Percentiles rank a stretch among this genome's conserved stretches.
phyloP scores from a whole-genome alignment of 345 rosid species.

The Bruguiera gymnorhiza region DNA sequence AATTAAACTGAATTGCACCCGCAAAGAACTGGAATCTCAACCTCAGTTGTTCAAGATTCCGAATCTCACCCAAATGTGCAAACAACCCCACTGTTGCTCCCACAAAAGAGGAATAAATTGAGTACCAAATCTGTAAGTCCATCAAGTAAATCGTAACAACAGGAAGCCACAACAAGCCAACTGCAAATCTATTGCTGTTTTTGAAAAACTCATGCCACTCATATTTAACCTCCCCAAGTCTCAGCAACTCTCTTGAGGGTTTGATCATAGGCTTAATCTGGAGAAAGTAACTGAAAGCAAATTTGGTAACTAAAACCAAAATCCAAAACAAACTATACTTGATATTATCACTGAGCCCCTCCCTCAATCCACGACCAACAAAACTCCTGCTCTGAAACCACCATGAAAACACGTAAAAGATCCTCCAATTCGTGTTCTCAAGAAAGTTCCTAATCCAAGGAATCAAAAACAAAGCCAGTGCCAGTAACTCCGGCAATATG shows the following conservation, averaged over 20 bases:
- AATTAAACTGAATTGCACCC: constrained; percentile 92
- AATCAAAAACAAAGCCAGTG: constrained; percentile 63
- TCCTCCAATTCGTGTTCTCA: constrained; percentile 84
- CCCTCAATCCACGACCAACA: constrained; percentile 84
- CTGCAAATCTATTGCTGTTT: constrained; percentile 71
- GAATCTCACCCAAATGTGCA: constrained; percentile 91
- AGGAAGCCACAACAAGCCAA: constrained; percentile 75
- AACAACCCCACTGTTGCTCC: constrained; percentile 89
- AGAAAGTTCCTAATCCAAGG: constrained; percentile 93
- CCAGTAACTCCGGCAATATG: constrained; percentile 70
- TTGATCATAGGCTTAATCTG: constrained; percentile 85
- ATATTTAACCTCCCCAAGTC: constrained; percentile 40
- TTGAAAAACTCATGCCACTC: constrained; percentile 68
- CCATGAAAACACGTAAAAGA: constrained; percentile 58
- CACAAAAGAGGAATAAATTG: constrained; percentile 79
- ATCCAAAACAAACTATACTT: constrained; percentile 79
- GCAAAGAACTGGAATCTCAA: constrained; percentile 97
- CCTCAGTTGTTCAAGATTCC: constrained; percentile 81
- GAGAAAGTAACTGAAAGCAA: constrained; percentile 74
- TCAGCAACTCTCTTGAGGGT: constrained; percentile 59
- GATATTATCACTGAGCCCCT: constrained; percentile 71
- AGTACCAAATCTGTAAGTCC: constrained; percentile 97
- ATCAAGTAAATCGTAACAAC: constrained; percentile 75
- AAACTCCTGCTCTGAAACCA: constrained; percentile 78
- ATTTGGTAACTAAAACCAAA: constrained; percentile 74